These are phyloP conservation scores for Lactifluus rugatus DNA, from an alignment of 768 basidiomycete genomes.

Conservation along the genomic window DNA sequence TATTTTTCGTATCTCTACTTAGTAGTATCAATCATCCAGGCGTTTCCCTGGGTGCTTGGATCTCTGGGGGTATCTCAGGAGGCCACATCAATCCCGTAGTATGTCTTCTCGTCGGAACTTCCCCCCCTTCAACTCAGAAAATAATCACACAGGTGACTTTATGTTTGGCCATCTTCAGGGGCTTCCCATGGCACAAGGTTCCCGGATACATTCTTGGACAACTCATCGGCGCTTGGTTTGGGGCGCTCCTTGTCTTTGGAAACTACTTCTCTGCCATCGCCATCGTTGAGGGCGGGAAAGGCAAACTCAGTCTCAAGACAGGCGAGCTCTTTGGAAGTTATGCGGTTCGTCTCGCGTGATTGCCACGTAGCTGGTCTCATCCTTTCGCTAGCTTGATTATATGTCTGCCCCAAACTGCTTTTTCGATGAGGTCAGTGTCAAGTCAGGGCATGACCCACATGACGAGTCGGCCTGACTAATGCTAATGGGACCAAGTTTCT, in stretches of 20 bases:
- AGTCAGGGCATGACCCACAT: no score
- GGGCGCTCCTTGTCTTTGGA: constrained; percentile 48
- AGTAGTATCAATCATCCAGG: constrained; percentile 26
- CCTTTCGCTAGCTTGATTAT: constrained; percentile 28
- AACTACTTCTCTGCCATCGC: constrained; percentile 63
- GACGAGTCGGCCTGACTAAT: not conserved
- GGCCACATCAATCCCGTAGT: constrained; percentile 45
- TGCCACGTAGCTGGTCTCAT: not conserved
- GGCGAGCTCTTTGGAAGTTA: constrained; percentile 53
- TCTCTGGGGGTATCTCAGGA: constrained; percentile 55
- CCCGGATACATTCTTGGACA: constrained; percentile 60
- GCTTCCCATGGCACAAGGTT: constrained; percentile 75
- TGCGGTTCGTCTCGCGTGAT: constrained; percentile 35
- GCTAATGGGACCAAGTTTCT: constrained; percentile 43
- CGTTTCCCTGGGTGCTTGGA: constrained; percentile 59
- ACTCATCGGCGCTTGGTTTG: constrained; percentile 49
- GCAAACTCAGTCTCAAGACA: constrained; percentile 50
- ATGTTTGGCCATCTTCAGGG: constrained; percentile 54
- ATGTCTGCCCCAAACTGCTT: constrained; percentile 36
- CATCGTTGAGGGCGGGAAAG: constrained; percentile 46
- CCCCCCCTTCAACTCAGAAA: not conserved
- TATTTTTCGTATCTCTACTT: not conserved
- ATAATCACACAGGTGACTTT: constrained; percentile 48
- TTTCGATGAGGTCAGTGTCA: constrained; percentile 34
- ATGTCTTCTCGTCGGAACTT: not conserved